phyloP scores from a whole-genome alignment of 192 early-diverging fungal species.

The Rhizophagus sp. region DNA sequence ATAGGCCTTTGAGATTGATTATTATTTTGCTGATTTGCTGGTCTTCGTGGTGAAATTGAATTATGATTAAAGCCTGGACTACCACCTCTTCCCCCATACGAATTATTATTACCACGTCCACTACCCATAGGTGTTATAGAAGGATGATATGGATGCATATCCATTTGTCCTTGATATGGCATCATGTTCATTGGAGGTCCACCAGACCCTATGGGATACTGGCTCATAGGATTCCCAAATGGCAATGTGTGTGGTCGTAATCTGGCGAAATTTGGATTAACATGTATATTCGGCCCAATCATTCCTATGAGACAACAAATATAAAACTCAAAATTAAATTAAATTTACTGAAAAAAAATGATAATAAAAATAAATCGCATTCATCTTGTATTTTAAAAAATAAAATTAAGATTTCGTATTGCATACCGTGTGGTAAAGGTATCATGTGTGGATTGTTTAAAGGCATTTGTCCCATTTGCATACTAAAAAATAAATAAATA shows the following conservation, averaged over 20 bases:
- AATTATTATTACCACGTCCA: not conserved
- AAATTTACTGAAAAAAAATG: not conserved
- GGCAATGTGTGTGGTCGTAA: conserved; percentile 9
- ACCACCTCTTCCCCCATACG: not conserved
- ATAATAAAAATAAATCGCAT: not conserved
- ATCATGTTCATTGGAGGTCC: conserved; percentile 16
- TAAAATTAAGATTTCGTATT: not conserved
- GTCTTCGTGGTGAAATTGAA: conserved; percentile 1
- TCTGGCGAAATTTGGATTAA: conserved; percentile 21
- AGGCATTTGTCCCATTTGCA: not conserved
- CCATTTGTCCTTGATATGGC: conserved; percentile 20
- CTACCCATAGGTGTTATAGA: not conserved
- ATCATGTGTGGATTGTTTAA: not conserved
- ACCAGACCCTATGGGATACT: conserved; percentile 8
- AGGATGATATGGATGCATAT: conserved; percentile 8
- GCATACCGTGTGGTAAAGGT: not conserved
- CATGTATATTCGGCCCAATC: conserved; percentile 19
- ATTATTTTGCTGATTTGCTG: not conserved
- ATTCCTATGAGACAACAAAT: not conserved
- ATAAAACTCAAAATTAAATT: not conserved
- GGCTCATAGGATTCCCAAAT: not conserved
- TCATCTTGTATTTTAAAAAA: not conserved
- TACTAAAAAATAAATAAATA: not conserved
- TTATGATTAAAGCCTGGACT: not conserved
- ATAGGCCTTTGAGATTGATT: not conserved